Evolutionary conservation across 2,329 filamentous ascomycete species (phyloP), one percentile per base, ranked within the genome.

Genomic region (Fusarium sambucinum): DNA sequence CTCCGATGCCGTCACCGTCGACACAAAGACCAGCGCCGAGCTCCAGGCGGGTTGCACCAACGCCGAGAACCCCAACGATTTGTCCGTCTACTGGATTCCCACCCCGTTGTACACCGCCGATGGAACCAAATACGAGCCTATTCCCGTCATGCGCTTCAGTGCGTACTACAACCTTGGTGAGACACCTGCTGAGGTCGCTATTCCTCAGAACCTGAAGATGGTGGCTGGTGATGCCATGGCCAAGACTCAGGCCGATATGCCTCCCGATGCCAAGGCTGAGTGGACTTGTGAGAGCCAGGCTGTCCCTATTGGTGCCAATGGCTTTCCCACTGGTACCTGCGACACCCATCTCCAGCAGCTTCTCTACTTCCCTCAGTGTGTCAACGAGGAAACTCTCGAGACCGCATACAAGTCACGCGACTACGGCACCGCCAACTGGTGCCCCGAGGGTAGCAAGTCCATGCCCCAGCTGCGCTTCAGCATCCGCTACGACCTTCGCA

Each of bases 381-480:
- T 73, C 56, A 70, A 73, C 60, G 45, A 62, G 21, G 19, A 70
- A 11, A 69, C 71, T 2, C 71, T 73, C 37, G 66, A 73, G 45
- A 63, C 56, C 2, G 68, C 53, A 21, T 73, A 73, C 59, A 73
- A 73, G 56, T 59, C 52, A 0, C 58, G 68, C n/a, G 38, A 45
- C 40, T 29, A 63, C 32, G 63, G 67, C 12, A 72, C 69, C 1
- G 3, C 29, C 5, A 79, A 80, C 65, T 72, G 73, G 33, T 84
- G 82, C 63, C 82, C 82, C 2, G 61, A 68, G 13, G 79, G 78
- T 60, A 83, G 80, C 77, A 81, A 81, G 70, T 75, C 77, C 7
- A 84, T 84, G 76, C 80, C 82, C 6, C 81, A 82, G 68, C 78
- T 84, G 10, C 79, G 82, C 48, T 83, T 84, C 75, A 80, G 78